Conservation (phyloP, 2,329 filamentous ascomycete species). For the Botryosphaeria dothidea region DNA sequence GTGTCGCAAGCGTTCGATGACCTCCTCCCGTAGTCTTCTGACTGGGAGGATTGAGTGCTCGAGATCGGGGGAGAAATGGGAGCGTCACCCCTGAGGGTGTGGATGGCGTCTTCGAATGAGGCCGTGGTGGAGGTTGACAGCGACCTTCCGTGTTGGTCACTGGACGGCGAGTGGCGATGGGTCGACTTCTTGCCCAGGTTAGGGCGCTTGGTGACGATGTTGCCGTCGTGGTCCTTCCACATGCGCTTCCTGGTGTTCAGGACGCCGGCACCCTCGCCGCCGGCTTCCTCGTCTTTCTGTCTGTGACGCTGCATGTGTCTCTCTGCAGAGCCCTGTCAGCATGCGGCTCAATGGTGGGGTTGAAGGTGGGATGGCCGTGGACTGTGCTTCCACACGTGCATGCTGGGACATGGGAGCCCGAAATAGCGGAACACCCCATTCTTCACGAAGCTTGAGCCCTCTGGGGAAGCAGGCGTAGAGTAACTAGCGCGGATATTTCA, state of each 20-base stretch:
- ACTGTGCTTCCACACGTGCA: background rate
- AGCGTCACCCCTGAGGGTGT: constrained; percentile 9
- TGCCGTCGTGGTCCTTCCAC: constrained; percentile 57
- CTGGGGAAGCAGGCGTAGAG: background rate
- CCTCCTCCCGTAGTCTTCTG: constrained; percentile 24
- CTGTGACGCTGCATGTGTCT: constrained; percentile 58
- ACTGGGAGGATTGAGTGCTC: constrained; percentile 26
- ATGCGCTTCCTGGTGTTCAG: constrained; percentile 58
- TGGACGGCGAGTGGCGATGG: background rate
- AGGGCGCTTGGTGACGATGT: constrained; percentile 51
- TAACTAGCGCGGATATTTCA: constrained; percentile 1
- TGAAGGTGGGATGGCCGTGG: constrained; percentile 16
- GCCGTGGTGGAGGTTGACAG: background rate
- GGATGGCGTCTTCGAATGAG: constrained; percentile 8
- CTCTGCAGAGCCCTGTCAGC: constrained; percentile 42
- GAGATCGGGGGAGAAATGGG: constrained; percentile 39
- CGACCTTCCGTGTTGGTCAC: background rate
- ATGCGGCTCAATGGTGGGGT: constrained; percentile 13
- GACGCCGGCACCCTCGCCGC: constrained; percentile 51
- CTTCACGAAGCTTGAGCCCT: constrained; percentile 5
- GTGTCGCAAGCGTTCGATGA: constrained; percentile 33
- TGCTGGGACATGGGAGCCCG: background rate
- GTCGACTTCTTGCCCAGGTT: constrained; percentile 21
- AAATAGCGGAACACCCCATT: background rate
- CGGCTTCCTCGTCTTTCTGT: constrained; percentile 58